Percentiles rank a stretch among this genome's conserved stretches.
These are phyloP conservation scores for Nannochloris sp. DNA, from an alignment of 139 green algal species.

Conservation along the genomic window DNA sequence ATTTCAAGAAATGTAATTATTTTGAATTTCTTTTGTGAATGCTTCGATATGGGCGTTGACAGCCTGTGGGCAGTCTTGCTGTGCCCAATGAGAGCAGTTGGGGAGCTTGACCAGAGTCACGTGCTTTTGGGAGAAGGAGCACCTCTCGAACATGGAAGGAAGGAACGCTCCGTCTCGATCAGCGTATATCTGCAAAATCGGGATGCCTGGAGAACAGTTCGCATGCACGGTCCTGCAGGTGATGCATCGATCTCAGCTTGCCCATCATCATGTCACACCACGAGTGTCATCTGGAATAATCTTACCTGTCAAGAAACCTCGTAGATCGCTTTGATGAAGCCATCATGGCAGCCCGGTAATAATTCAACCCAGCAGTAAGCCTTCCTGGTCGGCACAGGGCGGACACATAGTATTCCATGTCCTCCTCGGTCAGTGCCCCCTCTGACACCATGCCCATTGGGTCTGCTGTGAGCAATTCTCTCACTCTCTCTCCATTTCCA, in stretches of 20 bases:
- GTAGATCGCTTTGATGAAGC: background rate
- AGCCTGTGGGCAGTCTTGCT: slow-evolving; percentile 14
- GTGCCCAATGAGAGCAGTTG: slow-evolving; percentile 12
- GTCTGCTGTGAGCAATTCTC: background rate
- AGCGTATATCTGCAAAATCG: slow-evolving; percentile 13
- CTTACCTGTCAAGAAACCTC: background rate
- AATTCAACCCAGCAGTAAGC: slow-evolving; percentile 32
- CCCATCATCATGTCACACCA: too few species aligned
- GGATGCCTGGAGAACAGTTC: background rate
- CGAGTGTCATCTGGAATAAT: background rate
- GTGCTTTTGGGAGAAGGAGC: background rate
- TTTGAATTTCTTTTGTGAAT: background rate
- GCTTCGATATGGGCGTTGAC: slow-evolving; percentile 12
- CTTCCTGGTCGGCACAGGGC: slow-evolving; percentile 19
- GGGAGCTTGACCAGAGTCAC: background rate
- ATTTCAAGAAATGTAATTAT: background rate
- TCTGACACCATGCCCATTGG: background rate
- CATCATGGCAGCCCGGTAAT: slow-evolving; percentile 23
- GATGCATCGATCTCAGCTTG: too few species aligned
- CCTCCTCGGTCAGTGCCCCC: slow-evolving; percentile 5
- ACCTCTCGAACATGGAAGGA: background rate
- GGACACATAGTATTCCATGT: slow-evolving; percentile 2
- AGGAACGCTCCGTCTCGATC: slow-evolving; percentile 7
- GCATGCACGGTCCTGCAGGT: background rate
- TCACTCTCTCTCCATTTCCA: background rate